phyloP scores from a whole-genome alignment of 2,329 filamentous ascomycete species.

The Xenoacremonium recifei region DNA sequence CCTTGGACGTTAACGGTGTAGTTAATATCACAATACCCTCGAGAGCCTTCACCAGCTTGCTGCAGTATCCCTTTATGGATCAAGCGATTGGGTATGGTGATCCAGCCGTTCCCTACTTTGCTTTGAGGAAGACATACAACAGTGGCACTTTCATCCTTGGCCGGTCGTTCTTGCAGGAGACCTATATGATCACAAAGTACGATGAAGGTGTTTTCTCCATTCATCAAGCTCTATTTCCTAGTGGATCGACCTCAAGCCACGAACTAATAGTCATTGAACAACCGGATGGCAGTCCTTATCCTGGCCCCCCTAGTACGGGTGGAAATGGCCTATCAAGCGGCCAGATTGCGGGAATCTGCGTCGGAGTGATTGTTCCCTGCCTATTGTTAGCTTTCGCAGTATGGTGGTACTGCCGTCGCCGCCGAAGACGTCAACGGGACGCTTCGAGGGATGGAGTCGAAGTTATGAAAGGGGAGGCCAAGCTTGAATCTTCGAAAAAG shows the following conservation, averaged over 20 bases:
- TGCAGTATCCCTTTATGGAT: constrained; percentile 50
- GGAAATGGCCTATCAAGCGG: constrained; percentile 34
- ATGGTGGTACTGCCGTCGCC: constrained; percentile 34
- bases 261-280: constrained; percentile 42
- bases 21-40: constrained; percentile 56
- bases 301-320: constrained; percentile 29
- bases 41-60: constrained; percentile 47
- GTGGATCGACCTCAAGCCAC: constrained; percentile 37
- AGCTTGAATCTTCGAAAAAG: constrained; percentile 36
- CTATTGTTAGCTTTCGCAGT: constrained; percentile 25
- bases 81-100: constrained; percentile 43
- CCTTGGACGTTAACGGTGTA: constrained; percentile 48
- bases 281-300: constrained; percentile 46
- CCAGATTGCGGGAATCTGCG: constrained; percentile 46
- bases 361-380: constrained; percentile 33
- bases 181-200: constrained; percentile 58
- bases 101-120: constrained; percentile 60
- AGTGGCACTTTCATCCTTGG: constrained; percentile 61
- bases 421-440: constrained; percentile 26
- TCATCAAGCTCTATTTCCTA: constrained; percentile 54
- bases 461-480: constrained; percentile 33
- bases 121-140: constrained; percentile 56
- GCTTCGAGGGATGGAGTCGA: constrained; percentile 16
- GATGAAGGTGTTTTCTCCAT: constrained; percentile 53
- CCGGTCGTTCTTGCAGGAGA: constrained; percentile 68